A percentile compares a stretch with the other conserved stretches of the same genome.
Conservation (phyloP, 345 rosid genomes). For the Durio zibethinus region DNA sequence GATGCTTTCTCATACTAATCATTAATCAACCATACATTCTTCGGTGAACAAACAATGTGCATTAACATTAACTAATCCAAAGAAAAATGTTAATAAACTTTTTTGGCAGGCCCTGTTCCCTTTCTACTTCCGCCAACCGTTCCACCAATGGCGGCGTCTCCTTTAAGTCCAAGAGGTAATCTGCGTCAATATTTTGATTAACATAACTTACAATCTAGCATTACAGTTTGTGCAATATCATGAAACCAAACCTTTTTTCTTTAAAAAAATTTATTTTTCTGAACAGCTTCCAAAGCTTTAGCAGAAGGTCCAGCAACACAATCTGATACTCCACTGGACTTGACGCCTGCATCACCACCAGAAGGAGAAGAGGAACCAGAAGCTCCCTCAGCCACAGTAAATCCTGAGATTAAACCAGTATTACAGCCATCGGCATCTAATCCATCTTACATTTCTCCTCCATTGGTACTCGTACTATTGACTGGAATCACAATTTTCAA, state of each 20-base stretch:
- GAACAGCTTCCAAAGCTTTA: conserved; percentile 43
- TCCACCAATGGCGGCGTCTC: conserved; percentile 42
- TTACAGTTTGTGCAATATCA: background rate
- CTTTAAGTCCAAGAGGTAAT: conserved; percentile 54
- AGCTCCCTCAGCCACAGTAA: conserved; percentile 22
- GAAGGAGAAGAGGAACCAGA: conserved; percentile 2
- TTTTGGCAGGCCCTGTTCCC: conserved; percentile 64
- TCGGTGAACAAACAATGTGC: background rate
- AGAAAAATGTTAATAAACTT: background rate
- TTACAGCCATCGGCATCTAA: conserved; percentile 19
- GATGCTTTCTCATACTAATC: background rate
- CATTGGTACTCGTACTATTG: background rate
- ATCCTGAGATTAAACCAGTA: conserved; percentile 34
- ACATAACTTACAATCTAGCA: background rate
- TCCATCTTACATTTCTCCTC: background rate
- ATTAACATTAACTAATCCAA: background rate
- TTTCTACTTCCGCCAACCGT: conserved; percentile 44
- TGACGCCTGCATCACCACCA: conserved; percentile 29
- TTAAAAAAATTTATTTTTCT: background rate
- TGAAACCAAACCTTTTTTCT: background rate
- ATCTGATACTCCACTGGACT: conserved; percentile 13
- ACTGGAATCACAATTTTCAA: background rate
- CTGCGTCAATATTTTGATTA: background rate
- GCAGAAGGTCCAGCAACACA: conserved; percentile 32
- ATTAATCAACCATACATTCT: background rate